These are phyloP conservation scores for Jacaranda mimosifolia DNA, from an alignment of 257 asterid genomes.

Conservation along the genomic window DNA sequence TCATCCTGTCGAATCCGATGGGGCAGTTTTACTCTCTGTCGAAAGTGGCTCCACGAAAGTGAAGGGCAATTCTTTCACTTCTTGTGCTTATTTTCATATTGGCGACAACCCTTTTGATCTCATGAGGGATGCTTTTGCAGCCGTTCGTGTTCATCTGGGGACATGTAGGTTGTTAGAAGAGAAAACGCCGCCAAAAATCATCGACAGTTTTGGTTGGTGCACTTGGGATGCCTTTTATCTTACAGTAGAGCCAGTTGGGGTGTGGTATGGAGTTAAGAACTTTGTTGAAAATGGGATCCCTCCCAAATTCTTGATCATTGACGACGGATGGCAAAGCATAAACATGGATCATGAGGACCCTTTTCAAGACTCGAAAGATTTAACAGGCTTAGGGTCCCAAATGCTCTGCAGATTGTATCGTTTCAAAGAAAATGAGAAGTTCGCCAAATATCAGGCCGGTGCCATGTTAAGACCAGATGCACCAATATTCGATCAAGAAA, in stretches of 20 bases:
- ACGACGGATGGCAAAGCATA: constrained; percentile 66
- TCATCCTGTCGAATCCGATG: constrained; percentile 42
- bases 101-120: constrained; percentile 49
- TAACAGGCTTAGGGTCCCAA: constrained; percentile 45
- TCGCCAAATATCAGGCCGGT: constrained; percentile 46
- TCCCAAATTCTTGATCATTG: constrained; percentile 49
- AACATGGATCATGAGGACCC: constrained; percentile 59
- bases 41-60: constrained; percentile 60
- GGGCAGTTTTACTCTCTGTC: constrained; percentile 36
- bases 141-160: constrained; percentile 46
- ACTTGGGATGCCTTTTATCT: constrained; percentile 62
- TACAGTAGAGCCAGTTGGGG: constrained; percentile 53
- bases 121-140: constrained; percentile 43
- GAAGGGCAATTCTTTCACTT: constrained; percentile 37
- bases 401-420: constrained; percentile 54
- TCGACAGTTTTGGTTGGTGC: constrained; percentile 57
- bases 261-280: constrained; percentile 52
- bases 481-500: constrained; percentile 45
- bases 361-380: constrained; percentile 39
- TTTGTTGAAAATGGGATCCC: constrained; percentile 41
- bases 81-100: constrained; percentile 42
- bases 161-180: constrained; percentile 52
- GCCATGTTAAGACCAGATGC: constrained; percentile 42
- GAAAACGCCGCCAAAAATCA: constrained; percentile 43
- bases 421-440: constrained; percentile 52